Evolutionary conservation across 78 protist genomes (phyloP).

Genomic region (Dictyostelium firmibasis): DNA sequence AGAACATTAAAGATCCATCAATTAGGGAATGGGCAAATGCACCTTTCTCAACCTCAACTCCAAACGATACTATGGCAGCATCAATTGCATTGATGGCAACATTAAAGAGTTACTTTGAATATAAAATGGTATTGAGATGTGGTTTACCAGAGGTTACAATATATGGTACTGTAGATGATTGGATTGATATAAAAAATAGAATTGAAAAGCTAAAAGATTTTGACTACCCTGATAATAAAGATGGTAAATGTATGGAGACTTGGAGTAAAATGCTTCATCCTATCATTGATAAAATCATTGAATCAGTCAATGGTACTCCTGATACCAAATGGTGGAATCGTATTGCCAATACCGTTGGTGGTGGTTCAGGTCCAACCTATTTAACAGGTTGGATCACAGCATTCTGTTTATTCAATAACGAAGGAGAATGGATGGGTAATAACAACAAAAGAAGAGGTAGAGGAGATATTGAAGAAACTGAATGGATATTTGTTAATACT

Average conservation of each 20-base stretch:
- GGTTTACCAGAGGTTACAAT: constrained; percentile 58
- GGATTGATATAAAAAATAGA: neutral
- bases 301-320: constrained; percentile 15
- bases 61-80: constrained; percentile 40
- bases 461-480: neutral
- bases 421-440: constrained; percentile 27
- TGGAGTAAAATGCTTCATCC: constrained; percentile 50
- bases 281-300: constrained; percentile 47
- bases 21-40: constrained; percentile 44
- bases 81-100: constrained; percentile 57
- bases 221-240: neutral
- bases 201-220: constrained; percentile 11
- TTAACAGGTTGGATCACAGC: constrained; percentile 75
- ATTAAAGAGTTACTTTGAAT: constrained; percentile 37
- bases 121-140: neutral
- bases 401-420: constrained; percentile 6
- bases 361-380: constrained; percentile 63
- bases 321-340: constrained; percentile 28
- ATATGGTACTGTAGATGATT: constrained; percentile 52
- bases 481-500: neutral
- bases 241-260: neutral
- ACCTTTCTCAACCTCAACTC: constrained; percentile 57
- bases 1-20: constrained; percentile 74
- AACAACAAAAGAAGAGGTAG: neutral
- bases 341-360: constrained; percentile 24